Evolutionary conservation across 2,329 filamentous ascomycete species (phyloP).

Genomic region (Pseudohalonectria lignicola): DNA sequence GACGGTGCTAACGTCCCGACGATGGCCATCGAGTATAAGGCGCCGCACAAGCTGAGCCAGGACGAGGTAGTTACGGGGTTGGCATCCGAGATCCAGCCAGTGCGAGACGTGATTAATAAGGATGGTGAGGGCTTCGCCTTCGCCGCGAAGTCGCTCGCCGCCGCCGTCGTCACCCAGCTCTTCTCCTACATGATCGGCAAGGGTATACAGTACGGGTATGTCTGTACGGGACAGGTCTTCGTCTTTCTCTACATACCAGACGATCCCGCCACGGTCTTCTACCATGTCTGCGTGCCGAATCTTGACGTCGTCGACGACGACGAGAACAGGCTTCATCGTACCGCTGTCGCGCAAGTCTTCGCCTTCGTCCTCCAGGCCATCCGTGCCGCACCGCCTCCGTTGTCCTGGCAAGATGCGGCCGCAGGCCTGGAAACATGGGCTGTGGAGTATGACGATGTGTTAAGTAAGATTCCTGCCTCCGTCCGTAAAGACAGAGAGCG

Average conservation of each 20-base stretch:
- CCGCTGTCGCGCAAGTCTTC: no score
- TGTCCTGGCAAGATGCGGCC: conserved; percentile 18
- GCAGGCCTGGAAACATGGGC: neutral
- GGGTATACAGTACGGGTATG: no score
- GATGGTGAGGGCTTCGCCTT: conserved; percentile 18
- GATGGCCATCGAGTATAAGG: conserved; percentile 25
- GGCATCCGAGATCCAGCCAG: conserved; percentile 19
- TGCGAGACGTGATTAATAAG: conserved; percentile 20
- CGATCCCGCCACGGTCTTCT: conserved; percentile 21
- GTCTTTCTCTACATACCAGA: conserved; percentile 22
- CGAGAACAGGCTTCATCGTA: conserved; percentile 21
- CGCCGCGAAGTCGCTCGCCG: conserved; percentile 15
- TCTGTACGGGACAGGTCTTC: conserved; percentile 19
- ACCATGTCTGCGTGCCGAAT: conserved; percentile 18
- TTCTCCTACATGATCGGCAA: conserved; percentile 27
- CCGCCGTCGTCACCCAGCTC: conserved; percentile 25
- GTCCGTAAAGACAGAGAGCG: neutral
- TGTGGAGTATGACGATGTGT: neutral
- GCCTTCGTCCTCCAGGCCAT: conserved; percentile 22
- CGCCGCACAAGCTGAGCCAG: conserved; percentile 22
- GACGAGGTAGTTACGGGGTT: conserved; percentile 21
- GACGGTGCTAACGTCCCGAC: conserved; percentile 12
- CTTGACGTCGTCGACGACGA: conserved; percentile 21
- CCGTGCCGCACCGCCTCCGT: conserved; percentile 12
- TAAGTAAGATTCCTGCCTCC: neutral